These are phyloP conservation scores for Cornus kousa DNA, from an alignment of 148 eudicot species.

Conservation along the genomic window DNA sequence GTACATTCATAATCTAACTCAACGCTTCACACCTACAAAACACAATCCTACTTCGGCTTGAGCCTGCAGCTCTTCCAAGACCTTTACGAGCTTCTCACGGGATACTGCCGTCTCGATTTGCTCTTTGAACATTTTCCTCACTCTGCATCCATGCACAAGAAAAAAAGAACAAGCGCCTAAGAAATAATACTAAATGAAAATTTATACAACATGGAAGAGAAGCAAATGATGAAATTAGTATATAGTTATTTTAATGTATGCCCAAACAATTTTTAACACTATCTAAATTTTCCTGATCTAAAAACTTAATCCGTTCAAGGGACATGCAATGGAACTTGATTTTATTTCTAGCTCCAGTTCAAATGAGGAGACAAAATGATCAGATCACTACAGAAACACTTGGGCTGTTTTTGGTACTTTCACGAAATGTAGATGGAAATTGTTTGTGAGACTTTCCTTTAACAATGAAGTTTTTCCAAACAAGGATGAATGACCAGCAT, in stretches of 20 bases:
- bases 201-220: neutral
- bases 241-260: too few species aligned
- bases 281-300: neutral
- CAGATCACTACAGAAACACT: too few species aligned
- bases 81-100: slow-evolving; percentile 70
- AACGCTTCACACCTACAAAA: slow-evolving; percentile 82
- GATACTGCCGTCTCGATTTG: slow-evolving; percentile 35
- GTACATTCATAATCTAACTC: neutral
- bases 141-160: slow-evolving; percentile 32
- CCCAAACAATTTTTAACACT: neutral
- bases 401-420: neutral
- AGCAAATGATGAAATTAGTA: neutral
- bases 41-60: slow-evolving; percentile 92
- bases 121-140: slow-evolving; percentile 67
- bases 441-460: too few species aligned
- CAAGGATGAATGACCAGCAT: too few species aligned
- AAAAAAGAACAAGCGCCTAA: neutral
- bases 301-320: neutral
- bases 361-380: neutral
- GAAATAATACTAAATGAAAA: neutral
- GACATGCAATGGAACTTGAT: neutral
- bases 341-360: neutral
- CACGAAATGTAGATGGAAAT: neutral
- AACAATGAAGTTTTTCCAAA: too few species aligned
- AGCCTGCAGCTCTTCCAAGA: slow-evolving; percentile 86